Evolutionary conservation across 2,329 filamentous ascomycete genomes (phyloP).

Genomic region (Fusarium multiceps): DNA sequence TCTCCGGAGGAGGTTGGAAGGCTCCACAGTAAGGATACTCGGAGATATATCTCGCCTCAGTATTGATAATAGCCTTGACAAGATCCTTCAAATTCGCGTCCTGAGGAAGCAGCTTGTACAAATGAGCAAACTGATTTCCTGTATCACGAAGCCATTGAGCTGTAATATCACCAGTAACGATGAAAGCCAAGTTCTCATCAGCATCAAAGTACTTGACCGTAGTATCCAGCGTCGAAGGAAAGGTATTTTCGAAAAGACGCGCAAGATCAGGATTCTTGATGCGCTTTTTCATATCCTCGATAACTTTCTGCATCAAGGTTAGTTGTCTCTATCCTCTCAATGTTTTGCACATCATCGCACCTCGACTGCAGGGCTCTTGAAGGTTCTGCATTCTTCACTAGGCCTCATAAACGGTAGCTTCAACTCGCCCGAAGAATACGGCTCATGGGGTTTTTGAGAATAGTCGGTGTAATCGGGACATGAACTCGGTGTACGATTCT

Average conservation of each 20-base stretch:
- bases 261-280: slow-evolving; percentile 21
- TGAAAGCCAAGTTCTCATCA: slow-evolving; percentile 10
- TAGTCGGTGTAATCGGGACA: slow-evolving; percentile 28
- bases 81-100: slow-evolving; percentile 15
- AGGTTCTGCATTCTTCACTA: slow-evolving; percentile 26
- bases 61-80: slow-evolving; percentile 29
- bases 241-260: slow-evolving; percentile 26
- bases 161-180: slow-evolving; percentile 27
- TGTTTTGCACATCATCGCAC: rapidly evolving
- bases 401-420: slow-evolving; percentile 23
- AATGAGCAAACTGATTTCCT: slow-evolving; percentile 20
- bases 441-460: slow-evolving; percentile 3
- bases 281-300: slow-evolving; percentile 19
- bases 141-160: slow-evolving; percentile 29
- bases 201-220: slow-evolving; percentile 30
- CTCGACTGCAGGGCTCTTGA: slow-evolving; percentile 23
- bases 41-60: slow-evolving; percentile 18
- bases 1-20: slow-evolving; percentile 23
- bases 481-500: slow-evolving; percentile 5
- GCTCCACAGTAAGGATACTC: slow-evolving; percentile 27
- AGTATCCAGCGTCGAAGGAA: slow-evolving; percentile 19
- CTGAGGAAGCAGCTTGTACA: slow-evolving; percentile 19
- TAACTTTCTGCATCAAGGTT: slow-evolving; percentile 2
- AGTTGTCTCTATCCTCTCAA: rapidly evolving
- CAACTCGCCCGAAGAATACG: slow-evolving; percentile 7